phyloP scores from a whole-genome alignment of 768 basidiomycete species.

The Boletellus ananas region DNA sequence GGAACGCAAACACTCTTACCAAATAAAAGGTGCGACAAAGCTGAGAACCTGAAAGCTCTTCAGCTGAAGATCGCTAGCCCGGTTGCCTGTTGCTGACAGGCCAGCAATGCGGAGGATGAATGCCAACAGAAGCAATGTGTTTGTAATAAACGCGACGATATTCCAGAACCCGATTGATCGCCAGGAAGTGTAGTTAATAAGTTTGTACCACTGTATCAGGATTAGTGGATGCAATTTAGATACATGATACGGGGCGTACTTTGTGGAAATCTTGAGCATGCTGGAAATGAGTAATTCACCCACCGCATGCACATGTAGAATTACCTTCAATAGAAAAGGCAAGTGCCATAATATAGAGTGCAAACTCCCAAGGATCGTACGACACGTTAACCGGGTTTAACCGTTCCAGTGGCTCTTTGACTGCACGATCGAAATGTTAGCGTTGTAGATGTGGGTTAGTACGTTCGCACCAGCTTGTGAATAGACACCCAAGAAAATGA shows the following conservation, averaged over 20 bases:
- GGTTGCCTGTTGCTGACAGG: constrained; percentile 34
- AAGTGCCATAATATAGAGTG: constrained; percentile 74
- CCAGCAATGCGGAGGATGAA: constrained; percentile 71
- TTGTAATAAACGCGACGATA: constrained; percentile 64
- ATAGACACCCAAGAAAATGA: constrained; percentile 74
- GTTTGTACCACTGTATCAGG: constrained; percentile 55
- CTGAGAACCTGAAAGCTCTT: constrained; percentile 86
- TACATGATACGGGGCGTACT: constrained; percentile 11
- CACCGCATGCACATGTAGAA: constrained; percentile 6
- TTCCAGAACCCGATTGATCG: constrained; percentile 84
- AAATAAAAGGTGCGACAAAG: constrained; percentile 84
- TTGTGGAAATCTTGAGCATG: constrained; percentile 20
- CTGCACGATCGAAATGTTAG: constrained; percentile 33
- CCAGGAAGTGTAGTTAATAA: constrained; percentile 73
- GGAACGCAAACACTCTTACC: constrained; percentile 44
- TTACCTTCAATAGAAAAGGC: constrained; percentile 79
- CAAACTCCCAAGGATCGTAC: constrained; percentile 79
- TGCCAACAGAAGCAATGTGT: constrained; percentile 66
- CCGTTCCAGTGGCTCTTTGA: constrained; percentile 73
- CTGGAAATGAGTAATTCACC: constrained; percentile 38
- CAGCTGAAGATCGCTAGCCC: constrained; percentile 41
- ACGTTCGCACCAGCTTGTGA: constrained; percentile 69
- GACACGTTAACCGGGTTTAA: constrained; percentile 48
- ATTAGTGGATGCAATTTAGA: not conserved
- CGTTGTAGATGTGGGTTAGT: not conserved